These are phyloP conservation scores for Monosporascus sp. DNA, from an alignment of 2,329 filamentous ascomycete species.

Conservation along the genomic window DNA sequence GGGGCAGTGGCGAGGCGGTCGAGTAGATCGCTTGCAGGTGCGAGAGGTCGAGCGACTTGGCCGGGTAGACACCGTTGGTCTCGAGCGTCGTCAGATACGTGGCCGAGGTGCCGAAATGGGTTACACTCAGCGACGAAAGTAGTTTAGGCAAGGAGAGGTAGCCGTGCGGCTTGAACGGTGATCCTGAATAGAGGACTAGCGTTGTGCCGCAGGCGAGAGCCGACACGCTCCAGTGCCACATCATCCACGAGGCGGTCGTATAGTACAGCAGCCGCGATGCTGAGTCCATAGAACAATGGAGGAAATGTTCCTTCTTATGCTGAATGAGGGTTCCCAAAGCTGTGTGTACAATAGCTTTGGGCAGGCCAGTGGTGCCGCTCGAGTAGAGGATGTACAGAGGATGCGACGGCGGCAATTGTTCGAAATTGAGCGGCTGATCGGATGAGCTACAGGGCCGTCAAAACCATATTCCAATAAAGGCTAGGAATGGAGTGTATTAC, in stretches of 20 bases:
- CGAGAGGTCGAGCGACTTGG: conserved; percentile 51
- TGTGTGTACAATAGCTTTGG: conserved; percentile 93
- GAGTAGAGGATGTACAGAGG: conserved; percentile 93
- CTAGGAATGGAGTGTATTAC: conserved; percentile 9
- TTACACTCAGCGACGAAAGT: conserved; percentile 75
- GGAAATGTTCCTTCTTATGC: conserved; percentile 92
- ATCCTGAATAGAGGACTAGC: conserved; percentile 85
- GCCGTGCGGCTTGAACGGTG: conserved; percentile 75
- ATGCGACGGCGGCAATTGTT: conserved; percentile 75
- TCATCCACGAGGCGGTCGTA: conserved; percentile 97
- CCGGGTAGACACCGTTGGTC: conserved; percentile 63
- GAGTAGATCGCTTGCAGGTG: conserved; percentile 83
- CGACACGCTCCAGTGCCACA: conserved; percentile 97
- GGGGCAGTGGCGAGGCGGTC: conserved; percentile 85
- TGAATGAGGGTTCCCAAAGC: conserved; percentile 86
- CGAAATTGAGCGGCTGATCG: conserved; percentile 55
- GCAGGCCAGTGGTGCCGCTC: conserved; percentile 78
- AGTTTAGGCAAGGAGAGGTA: conserved; percentile 78
- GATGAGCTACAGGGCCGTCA: conserved; percentile 19
- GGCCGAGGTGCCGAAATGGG: conserved; percentile 91
- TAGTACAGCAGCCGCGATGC: conserved; percentile 82
- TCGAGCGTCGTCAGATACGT: conserved; percentile 91
- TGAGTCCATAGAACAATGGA: conserved; percentile 76
- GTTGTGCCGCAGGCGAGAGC: conserved; percentile 78
- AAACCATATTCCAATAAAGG: too few species aligned